Conservation (phyloP, 441 rosid species). For the Gossypium trilobum region DNA sequence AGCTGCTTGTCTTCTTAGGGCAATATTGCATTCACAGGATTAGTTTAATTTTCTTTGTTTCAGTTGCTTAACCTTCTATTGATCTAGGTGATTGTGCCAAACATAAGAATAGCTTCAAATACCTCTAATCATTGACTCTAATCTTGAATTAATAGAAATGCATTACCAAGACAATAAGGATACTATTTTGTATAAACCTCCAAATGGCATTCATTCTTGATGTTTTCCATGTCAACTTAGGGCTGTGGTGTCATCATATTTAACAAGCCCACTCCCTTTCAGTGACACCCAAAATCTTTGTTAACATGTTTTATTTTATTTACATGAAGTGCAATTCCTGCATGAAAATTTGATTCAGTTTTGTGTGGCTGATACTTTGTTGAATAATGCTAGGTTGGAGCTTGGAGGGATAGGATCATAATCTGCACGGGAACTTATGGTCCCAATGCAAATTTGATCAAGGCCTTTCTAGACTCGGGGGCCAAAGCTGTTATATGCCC, state of each 20-base stretch:
- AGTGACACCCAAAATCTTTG: background rate
- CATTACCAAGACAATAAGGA: background rate
- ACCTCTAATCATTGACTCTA: background rate
- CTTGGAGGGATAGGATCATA: conserved; percentile 93
- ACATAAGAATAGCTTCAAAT: background rate
- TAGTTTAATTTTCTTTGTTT: background rate
- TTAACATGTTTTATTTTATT: background rate
- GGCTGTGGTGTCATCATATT: background rate
- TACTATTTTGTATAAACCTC: background rate
- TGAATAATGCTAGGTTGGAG: conserved; percentile 55
- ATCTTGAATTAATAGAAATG: background rate
- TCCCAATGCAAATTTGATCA: conserved; percentile 51
- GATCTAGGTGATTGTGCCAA: background rate
- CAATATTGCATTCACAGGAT: background rate
- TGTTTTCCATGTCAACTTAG: background rate
- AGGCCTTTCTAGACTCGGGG: conserved; percentile 82
- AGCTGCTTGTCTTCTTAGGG: background rate
- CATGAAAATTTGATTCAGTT: background rate
- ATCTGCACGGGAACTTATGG: conserved; percentile 77
- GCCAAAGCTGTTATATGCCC: conserved; percentile 83
- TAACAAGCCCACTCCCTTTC: background rate
- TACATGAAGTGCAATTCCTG: background rate
- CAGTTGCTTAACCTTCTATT: conserved; percentile 1
- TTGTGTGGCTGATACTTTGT: conserved; percentile 6
- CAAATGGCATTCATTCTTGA: background rate